These are phyloP conservation scores for Aquilaria yunnanensis DNA, from an alignment of 345 rosid species.

Conservation along the genomic window DNA sequence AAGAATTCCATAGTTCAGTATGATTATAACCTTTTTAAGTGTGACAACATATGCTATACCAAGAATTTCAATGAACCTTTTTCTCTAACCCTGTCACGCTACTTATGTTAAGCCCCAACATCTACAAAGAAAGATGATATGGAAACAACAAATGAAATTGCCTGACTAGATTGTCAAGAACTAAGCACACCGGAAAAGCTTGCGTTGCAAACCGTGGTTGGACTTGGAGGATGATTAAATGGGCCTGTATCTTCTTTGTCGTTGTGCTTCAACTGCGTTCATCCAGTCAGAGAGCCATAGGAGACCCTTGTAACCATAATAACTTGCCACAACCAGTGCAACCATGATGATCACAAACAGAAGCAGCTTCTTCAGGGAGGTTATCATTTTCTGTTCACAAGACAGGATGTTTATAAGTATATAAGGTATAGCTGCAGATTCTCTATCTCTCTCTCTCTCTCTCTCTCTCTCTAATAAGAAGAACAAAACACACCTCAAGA, in stretches of 20 bases:
- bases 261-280: slow-evolving; percentile 69
- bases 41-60: no score
- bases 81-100: no score
- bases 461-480: background rate
- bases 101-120: no score
- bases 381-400: slow-evolving; percentile 46
- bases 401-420: background rate
- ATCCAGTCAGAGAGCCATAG: slow-evolving; percentile 79
- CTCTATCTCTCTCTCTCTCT: background rate
- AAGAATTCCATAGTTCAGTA: no score
- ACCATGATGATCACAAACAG: slow-evolving; percentile 24
- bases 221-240: slow-evolving; percentile 12
- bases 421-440: background rate
- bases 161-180: no score
- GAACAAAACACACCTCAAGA: slow-evolving; percentile 42
- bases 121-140: no score
- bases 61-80: no score
- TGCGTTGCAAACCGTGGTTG: no score
- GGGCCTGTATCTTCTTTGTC: slow-evolving; percentile 33
- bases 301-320: slow-evolving; percentile 78
- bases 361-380: slow-evolving; percentile 37
- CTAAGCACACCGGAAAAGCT: no score
- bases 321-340: slow-evolving; percentile 31
- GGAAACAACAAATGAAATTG: no score
- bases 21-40: no score